Evolutionary conservation across 2,329 filamentous ascomycete genomes (phyloP).

Genomic region (Epichloe uncinata): DNA sequence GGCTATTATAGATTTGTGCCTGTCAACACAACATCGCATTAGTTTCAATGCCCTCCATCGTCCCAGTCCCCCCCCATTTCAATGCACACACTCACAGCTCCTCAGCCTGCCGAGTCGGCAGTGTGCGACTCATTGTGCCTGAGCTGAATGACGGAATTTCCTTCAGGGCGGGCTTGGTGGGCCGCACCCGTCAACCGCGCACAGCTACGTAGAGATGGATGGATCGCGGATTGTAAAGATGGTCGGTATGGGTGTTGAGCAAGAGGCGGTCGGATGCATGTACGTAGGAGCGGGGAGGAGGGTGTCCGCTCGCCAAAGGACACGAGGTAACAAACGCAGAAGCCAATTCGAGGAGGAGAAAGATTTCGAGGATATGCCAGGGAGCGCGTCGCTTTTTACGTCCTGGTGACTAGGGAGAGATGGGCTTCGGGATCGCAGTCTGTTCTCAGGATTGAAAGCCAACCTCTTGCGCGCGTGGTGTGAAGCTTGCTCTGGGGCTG

Average conservation of each 20-base stretch:
- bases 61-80: slow-evolving; percentile 4
- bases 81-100: slow-evolving; percentile 54
- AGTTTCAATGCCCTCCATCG: neutral
- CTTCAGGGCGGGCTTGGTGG: slow-evolving; percentile 1
- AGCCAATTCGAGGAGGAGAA: neutral
- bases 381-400: neutral
- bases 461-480: too few species aligned
- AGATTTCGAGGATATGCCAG: neutral
- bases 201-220: neutral
- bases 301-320: neutral
- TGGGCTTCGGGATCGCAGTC: neutral
- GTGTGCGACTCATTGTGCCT: slow-evolving; percentile 52
- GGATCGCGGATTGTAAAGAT: neutral
- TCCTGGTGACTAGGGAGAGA: neutral
- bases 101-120: slow-evolving; percentile 72
- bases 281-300: neutral
- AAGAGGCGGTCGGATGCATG: slow-evolving; percentile 5
- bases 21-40: slow-evolving; percentile 20
- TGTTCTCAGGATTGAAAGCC: neutral
- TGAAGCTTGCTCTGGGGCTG: too few species aligned
- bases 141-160: neutral
- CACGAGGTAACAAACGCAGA: neutral
- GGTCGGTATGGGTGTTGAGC: neutral
- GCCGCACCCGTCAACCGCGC: neutral
- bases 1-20: slow-evolving; percentile 87